Conservation (phyloP, 129 eudicot species). For the Escallonia herrerae region DNA sequence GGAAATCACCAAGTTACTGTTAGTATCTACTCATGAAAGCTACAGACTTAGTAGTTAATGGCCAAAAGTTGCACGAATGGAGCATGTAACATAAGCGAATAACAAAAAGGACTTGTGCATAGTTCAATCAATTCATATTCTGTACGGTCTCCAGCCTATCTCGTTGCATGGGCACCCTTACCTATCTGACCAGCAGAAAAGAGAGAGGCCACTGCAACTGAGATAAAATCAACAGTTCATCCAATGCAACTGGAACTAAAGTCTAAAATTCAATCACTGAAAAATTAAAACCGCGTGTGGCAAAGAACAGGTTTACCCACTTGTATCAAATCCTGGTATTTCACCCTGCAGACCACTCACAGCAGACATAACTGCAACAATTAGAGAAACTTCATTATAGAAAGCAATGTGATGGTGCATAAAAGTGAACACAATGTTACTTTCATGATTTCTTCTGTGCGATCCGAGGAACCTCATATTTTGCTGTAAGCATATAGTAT, state of each 20-base stretch:
- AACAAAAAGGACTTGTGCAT: background rate
- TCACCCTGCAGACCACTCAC: constrained; percentile 92
- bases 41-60: background rate
- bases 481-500: background rate
- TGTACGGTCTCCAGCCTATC: background rate
- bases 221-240: background rate
- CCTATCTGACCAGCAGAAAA: background rate
- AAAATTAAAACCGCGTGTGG: background rate
- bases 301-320: constrained; percentile 28
- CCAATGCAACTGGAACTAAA: background rate
- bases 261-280: background rate
- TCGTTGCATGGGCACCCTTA: background rate
- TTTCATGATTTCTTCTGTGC: no score
- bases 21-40: background rate
- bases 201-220: background rate
- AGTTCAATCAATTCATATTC: background rate
- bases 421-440: background rate
- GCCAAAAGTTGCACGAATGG: background rate
- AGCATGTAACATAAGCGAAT: no score
- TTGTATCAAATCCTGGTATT: constrained; percentile 77
- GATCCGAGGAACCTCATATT: no score
- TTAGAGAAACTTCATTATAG: background rate
- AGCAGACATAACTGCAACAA: constrained; percentile 75
- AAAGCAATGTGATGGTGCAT: background rate
- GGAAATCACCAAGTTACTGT: background rate